These are phyloP conservation scores for Phytophthora macrochlamydospora DNA, from an alignment of 352 stramenopile genomes.

Conservation along the genomic window DNA sequence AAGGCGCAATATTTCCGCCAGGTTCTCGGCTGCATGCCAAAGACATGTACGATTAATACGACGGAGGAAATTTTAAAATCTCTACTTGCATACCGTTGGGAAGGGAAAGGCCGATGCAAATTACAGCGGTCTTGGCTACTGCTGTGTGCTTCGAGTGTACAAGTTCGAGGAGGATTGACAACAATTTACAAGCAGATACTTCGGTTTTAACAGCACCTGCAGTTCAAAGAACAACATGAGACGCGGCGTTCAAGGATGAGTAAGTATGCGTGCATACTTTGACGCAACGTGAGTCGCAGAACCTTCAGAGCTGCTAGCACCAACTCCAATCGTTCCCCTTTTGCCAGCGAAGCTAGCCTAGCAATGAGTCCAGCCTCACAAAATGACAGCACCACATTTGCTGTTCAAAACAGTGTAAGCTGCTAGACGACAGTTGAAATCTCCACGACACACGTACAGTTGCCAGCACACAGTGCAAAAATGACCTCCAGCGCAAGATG, in stretches of 20 bases:
- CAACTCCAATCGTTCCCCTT: conserved; percentile 37
- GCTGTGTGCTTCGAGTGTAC: conserved; percentile 37
- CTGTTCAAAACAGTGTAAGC: conserved; percentile 14
- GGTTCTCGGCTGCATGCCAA: conserved; percentile 47
- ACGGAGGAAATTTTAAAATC: neutral
- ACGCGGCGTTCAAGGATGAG: too few species aligned
- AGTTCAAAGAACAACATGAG: neutral
- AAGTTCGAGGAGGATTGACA: conserved; percentile 50
- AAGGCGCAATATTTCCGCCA: conserved; percentile 53
- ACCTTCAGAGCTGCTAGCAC: conserved; percentile 57
- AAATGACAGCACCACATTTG: conserved; percentile 46
- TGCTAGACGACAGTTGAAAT: neutral
- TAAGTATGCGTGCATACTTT: conserved; percentile 33
- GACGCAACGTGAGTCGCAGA: conserved; percentile 48
- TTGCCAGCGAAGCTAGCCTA: conserved; percentile 37
- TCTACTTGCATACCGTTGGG: conserved; percentile 46
- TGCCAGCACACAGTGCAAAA: conserved; percentile 51
- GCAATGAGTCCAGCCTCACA: conserved; percentile 49
- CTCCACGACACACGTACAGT: conserved; percentile 32
- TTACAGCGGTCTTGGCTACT: conserved; percentile 55
- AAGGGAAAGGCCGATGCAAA: conserved; percentile 60
- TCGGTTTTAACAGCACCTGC: conserved; percentile 44
- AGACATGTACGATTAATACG: neutral
- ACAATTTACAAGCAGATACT: conserved; percentile 34
- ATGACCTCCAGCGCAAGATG: conserved; percentile 62